Percentiles rank a stretch among this genome's conserved stretches.
phyloP scores from a whole-genome alignment of 2,329 filamentous ascomycete genomes.

The Pseudocercospora cruenta region DNA sequence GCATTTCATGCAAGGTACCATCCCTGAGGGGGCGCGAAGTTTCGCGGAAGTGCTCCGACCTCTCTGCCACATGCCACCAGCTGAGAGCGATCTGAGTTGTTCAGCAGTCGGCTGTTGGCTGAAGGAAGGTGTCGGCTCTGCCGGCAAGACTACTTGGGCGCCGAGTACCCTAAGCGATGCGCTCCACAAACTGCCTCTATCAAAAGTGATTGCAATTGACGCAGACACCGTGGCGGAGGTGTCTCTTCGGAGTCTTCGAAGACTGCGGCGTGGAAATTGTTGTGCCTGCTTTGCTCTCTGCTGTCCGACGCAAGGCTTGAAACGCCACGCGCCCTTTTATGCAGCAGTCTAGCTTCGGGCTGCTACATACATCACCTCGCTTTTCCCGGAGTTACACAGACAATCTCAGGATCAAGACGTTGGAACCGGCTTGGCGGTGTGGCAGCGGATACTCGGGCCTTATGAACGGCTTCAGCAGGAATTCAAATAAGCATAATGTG shows the following conservation, averaged over 20 bases:
- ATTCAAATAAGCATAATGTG: neutral
- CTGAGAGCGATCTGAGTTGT: neutral
- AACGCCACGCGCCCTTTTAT: neutral
- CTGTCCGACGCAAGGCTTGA: neutral
- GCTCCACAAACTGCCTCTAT: neutral
- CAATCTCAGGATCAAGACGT: neutral
- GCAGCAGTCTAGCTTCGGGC: neutral
- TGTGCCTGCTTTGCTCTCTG: neutral
- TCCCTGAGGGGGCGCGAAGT: neutral
- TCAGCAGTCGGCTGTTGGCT: neutral
- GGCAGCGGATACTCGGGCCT: neutral
- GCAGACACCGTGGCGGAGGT: neutral
- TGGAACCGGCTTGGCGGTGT: slow-evolving; percentile 1
- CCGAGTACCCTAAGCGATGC: neutral
- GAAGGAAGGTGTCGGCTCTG: neutral
- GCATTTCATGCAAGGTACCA: slow-evolving; percentile 12
- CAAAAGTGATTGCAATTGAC: neutral
- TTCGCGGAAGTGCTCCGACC: neutral
- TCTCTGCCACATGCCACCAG: slow-evolving; percentile 5
- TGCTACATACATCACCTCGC: neutral
- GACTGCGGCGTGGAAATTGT: neutral
- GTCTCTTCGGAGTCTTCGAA: neutral
- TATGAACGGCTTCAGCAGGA: neutral
- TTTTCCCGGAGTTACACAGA: neutral
- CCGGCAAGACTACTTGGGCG: neutral